These are phyloP conservation scores for Fraxinus floribunda DNA, from an alignment of 305 asterid genomes.

Conservation along the genomic window DNA sequence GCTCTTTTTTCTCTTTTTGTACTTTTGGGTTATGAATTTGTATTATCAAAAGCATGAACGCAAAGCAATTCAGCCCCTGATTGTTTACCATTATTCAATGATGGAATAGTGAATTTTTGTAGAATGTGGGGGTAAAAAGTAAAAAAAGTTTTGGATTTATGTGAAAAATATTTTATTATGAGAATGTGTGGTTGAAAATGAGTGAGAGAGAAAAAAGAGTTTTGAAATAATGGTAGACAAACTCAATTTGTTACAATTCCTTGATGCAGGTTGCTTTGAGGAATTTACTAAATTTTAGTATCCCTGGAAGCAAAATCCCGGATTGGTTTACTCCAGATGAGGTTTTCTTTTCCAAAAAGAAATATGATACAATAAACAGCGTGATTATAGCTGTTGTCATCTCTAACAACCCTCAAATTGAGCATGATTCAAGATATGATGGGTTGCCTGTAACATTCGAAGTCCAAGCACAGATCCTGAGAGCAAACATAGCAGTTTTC, in stretches of 20 bases:
- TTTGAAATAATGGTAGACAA: no score
- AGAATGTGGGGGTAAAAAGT: no score
- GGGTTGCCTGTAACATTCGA: slow-evolving; percentile 23
- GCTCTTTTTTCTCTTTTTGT: not conserved
- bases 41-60: not conserved
- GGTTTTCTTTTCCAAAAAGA: slow-evolving; percentile 18
- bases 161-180: no score
- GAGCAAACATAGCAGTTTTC: slow-evolving; percentile 2
- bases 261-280: slow-evolving; percentile 29
- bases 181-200: no score
- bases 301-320: slow-evolving; percentile 35
- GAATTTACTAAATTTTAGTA: slow-evolving; percentile 21
- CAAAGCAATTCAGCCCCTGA: not conserved
- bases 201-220: no score
- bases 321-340: slow-evolving; percentile 29
- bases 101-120: no score
- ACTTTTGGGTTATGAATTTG: not conserved
- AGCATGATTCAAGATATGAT: slow-evolving; percentile 18
- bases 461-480: slow-evolving; percentile 24
- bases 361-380: slow-evolving; percentile 13
- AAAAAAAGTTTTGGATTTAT: no score
- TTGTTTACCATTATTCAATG: no score
- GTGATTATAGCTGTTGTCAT: slow-evolving; percentile 28
- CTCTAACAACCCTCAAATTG: slow-evolving; percentile 19
- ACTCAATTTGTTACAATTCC: not conserved